Percentiles rank a stretch among this genome's conserved stretches.
These are phyloP conservation scores for Cladophialophora yegresii DNA, from an alignment of 2,329 filamentous ascomycete genomes.

Conservation along the genomic window DNA sequence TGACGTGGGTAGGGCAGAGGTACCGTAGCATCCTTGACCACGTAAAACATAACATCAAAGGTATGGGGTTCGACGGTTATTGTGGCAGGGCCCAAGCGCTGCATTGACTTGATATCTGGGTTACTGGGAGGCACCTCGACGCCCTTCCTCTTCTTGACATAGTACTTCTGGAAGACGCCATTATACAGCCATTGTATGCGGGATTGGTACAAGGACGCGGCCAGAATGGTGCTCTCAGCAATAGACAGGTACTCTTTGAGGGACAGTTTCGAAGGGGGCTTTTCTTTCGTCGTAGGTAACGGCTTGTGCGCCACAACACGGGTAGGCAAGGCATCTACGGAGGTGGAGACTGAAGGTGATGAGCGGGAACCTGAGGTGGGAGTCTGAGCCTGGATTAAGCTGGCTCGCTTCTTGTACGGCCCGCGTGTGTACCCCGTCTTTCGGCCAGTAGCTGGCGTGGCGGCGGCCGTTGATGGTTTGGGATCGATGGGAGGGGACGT, in stretches of 20 bases:
- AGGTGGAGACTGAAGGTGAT: conserved; percentile 36
- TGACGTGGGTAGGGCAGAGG: conserved; percentile 38
- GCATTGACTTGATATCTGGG: conserved; percentile 56
- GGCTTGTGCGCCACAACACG: conserved; percentile 56
- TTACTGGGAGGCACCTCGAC: conserved; percentile 51
- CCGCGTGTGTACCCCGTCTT: conserved; percentile 16
- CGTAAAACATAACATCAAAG: conserved; percentile 60
- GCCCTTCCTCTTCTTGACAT: conserved; percentile 59
- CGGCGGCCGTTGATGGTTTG: conserved; percentile 36
- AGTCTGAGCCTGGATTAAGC: conserved; percentile 38
- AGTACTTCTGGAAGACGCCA: conserved; percentile 59
- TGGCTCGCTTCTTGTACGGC: conserved; percentile 40
- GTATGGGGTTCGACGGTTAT: conserved; percentile 65
- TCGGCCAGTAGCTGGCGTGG: conserved; percentile 17
- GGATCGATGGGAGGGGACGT: conserved; percentile 13
- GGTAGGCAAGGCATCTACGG: conserved; percentile 52
- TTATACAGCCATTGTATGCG: conserved; percentile 59
- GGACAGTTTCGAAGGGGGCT: conserved; percentile 53
- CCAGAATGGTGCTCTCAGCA: conserved; percentile 61
- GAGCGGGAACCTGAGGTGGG: conserved; percentile 38
- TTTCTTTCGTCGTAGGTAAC: conserved; percentile 56
- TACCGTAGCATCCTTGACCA: conserved; percentile 54
- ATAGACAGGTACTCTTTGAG: conserved; percentile 61
- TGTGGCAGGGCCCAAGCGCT: conserved; percentile 59
- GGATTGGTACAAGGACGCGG: conserved; percentile 60